These are phyloP conservation scores for Solanum virginianum DNA, from an alignment of 257 asterid species.

Conservation along the genomic window DNA sequence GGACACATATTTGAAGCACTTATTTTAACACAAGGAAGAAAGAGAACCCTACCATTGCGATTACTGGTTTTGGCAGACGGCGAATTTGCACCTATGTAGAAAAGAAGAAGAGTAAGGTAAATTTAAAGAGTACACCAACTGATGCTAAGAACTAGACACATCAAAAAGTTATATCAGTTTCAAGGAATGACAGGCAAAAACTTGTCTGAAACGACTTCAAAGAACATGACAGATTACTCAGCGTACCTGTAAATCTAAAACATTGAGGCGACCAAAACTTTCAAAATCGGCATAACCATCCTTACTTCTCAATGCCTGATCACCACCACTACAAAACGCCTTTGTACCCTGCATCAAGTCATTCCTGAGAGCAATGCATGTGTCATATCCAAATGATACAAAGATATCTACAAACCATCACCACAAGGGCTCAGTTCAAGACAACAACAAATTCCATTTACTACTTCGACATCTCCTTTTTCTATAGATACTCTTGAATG, in stretches of 20 bases:
- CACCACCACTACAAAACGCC: slow-evolving; percentile 96
- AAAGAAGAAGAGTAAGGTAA: background rate
- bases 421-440: background rate
- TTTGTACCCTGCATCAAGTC: slow-evolving; percentile 44
- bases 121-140: background rate
- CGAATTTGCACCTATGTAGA: slow-evolving; percentile 82
- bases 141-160: background rate
- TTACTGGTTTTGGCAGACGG: slow-evolving; percentile 90
- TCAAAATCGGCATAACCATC: slow-evolving; percentile 81
- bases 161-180: background rate
- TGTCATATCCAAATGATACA: background rate
- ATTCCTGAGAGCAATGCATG: background rate
- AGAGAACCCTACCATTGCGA: slow-evolving; percentile 61
- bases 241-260: slow-evolving; percentile 70
- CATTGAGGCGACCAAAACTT: slow-evolving; percentile 79
- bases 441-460: background rate
- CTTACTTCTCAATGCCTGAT: slow-evolving; percentile 76
- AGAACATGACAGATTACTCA: background rate
- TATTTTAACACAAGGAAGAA: background rate
- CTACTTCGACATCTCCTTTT: background rate
- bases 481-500: background rate
- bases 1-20: background rate
- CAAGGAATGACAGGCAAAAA: background rate
- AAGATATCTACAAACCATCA: background rate
- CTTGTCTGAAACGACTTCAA: background rate